These are phyloP conservation scores for Lablab purpureus DNA, from an alignment of 306 rosid species.

Conservation along the genomic window DNA sequence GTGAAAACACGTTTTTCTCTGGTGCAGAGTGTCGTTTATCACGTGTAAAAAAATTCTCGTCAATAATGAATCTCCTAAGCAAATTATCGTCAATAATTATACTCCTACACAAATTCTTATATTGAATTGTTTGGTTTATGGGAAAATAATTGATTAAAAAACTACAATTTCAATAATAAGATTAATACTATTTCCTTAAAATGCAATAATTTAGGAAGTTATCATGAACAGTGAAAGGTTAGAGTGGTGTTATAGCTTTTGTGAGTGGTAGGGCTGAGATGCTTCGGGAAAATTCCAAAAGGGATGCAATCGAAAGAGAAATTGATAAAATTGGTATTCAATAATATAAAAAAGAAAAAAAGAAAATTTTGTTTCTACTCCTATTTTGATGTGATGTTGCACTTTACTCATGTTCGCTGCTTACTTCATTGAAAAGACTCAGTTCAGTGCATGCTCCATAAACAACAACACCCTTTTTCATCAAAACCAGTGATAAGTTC, in stretches of 20 bases:
- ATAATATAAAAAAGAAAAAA: neutral
- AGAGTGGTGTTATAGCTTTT: neutral
- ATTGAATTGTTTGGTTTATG: no score
- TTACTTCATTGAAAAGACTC: neutral
- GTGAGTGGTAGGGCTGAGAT: neutral
- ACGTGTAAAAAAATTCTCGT: no score
- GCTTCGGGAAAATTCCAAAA: constrained; percentile 21
- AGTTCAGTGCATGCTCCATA: neutral
- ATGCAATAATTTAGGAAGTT: neutral
- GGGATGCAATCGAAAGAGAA: neutral
- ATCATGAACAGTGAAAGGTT: constrained; percentile 6
- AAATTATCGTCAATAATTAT: no score
- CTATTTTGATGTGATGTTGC: constrained; percentile 24
- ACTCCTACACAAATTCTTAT: no score
- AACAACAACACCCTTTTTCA: neutral
- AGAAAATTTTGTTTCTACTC: neutral
- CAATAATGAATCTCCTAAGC: no score
- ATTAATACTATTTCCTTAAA: neutral
- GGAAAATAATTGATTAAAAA: neutral
- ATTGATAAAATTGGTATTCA: neutral
- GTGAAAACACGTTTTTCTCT: no score
- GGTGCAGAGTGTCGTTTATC: no score
- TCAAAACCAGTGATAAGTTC: neutral
- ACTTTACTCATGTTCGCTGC: neutral
- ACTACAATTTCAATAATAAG: neutral